Evolutionary conservation across 441 rosid species (phyloP), one percentile per base, ranked within the genome.

Genomic region (Melastoma candidum): DNA sequence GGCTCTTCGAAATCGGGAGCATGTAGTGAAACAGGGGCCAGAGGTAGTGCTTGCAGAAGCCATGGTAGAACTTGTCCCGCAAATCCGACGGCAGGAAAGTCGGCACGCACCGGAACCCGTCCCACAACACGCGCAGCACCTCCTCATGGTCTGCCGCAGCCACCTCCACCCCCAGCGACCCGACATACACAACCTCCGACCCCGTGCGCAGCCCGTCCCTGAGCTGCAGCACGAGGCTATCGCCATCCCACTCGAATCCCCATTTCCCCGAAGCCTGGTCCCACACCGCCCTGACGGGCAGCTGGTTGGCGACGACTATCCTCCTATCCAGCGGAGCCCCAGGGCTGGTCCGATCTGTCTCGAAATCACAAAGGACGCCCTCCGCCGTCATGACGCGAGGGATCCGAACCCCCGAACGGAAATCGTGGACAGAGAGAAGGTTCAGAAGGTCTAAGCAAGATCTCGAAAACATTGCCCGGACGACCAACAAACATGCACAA

Each of bases 11-110:
- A 67, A 73, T 54, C 5, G 94, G 94, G 26, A 80, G 26, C 69
- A 79, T 76, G 59, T 84, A 87, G 58, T 87, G 96, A 59, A 87
- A 74, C 68, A 82, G 54, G 22, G 90, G 96, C 96, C 96, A 87
- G 6, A 87, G 80, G 59, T 84, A 84, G 67, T 84, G 96, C 68
- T 87, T 87, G 24, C 96, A 87, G 36, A 87, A 84, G 0, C 96
- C 96, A 44, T 87, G 96, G 24, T 87, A 87, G 61, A 69, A 87
- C 73, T 52, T 76, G 64, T 49, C 55, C 49, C 67, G 65, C 68
- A 76, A 41, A n/a, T 87, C 96, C 25, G 46, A 29, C 8, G 82
- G 66, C 62, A 87, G 63, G 63, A 82, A 87, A 44, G 83, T 76
- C 4, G 96, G 90, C 13, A 80, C 77, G 27, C 96, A 87, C 12